phyloP scores from a whole-genome alignment of 1,139 yeast species.

The Citeromyces siamensis region DNA sequence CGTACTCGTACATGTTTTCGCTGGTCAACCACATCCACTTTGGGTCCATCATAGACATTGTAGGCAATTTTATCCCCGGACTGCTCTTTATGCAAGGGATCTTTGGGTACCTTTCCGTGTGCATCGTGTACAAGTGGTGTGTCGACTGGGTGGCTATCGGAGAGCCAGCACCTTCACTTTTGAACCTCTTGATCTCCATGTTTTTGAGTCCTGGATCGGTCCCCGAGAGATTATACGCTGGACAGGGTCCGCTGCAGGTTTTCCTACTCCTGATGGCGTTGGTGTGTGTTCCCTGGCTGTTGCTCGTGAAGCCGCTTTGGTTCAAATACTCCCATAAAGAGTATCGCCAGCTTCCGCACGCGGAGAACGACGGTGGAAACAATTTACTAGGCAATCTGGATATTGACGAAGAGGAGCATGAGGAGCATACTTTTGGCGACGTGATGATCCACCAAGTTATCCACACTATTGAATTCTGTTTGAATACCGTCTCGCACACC shows the following conservation, averaged over 20 bases:
- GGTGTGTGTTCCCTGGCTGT: conserved; percentile 66
- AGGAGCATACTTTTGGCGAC: conserved; percentile 55
- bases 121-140: conserved; percentile 71
- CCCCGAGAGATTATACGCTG: conserved; percentile 51
- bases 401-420: conserved; percentile 28
- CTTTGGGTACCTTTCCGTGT: conserved; percentile 62
- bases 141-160: conserved; percentile 62
- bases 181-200: conserved; percentile 76
- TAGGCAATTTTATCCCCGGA: conserved; percentile 75
- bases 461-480: conserved; percentile 69
- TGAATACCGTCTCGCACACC: conserved; percentile 70
- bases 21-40: conserved; percentile 50
- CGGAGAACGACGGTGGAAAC: conserved; percentile 17
- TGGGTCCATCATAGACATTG: conserved; percentile 48
- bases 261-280: conserved; percentile 47
- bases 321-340: conserved; percentile 19
- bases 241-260: conserved; percentile 53
- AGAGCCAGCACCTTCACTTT: conserved; percentile 66
- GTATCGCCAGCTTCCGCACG: conserved; percentile 11
- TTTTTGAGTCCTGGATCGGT: conserved; percentile 66
- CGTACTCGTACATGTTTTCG: conserved; percentile 60
- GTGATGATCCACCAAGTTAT: conserved; percentile 71
- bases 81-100: conserved; percentile 74
- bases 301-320: conserved; percentile 54
- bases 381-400: conserved; percentile 19